Percentiles rank a stretch among this genome's conserved stretches.
Conservation (phyloP, 2,329 filamentous ascomycete genomes). For the Penicillium sp. region DNA sequence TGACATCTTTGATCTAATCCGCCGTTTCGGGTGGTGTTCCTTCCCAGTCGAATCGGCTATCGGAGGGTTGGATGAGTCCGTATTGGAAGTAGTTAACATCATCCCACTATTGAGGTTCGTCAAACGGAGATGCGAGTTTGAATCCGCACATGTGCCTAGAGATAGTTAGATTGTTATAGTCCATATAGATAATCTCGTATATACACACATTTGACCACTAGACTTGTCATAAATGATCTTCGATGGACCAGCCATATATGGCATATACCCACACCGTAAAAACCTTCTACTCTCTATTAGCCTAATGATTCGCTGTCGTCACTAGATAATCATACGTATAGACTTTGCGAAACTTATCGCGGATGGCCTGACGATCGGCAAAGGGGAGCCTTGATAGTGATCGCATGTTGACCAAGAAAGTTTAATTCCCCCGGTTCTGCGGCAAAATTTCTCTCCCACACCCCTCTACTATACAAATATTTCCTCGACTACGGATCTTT, state of each 20-base stretch:
- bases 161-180: neutral
- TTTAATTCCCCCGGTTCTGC: neutral
- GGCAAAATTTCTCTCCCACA: too few species aligned
- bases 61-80: neutral
- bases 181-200: neutral
- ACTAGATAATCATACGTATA: conserved; percentile 1
- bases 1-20: neutral
- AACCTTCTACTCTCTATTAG: conserved; percentile 1
- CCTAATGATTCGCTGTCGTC: neutral
- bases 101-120: conserved; percentile 3
- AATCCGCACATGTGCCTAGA: conserved; percentile 7
- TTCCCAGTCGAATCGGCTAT: neutral
- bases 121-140: neutral
- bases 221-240: conserved; percentile 4
- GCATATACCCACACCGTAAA: conserved; percentile 1
- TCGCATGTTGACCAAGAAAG: neutral
- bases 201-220: conserved; percentile 3
- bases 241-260: conserved; percentile 3
- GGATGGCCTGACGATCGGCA: conserved; percentile 3
- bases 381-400: conserved; percentile 1
- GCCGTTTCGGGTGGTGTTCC: conserved; percentile 1
- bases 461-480: too few species aligned
- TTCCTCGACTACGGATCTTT: too few species aligned
- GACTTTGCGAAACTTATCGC: conserved; percentile 3
- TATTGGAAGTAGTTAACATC: neutral